Evolutionary conservation across 768 basidiomycete genomes (phyloP).

Genomic region (Leccinellum luteum): DNA sequence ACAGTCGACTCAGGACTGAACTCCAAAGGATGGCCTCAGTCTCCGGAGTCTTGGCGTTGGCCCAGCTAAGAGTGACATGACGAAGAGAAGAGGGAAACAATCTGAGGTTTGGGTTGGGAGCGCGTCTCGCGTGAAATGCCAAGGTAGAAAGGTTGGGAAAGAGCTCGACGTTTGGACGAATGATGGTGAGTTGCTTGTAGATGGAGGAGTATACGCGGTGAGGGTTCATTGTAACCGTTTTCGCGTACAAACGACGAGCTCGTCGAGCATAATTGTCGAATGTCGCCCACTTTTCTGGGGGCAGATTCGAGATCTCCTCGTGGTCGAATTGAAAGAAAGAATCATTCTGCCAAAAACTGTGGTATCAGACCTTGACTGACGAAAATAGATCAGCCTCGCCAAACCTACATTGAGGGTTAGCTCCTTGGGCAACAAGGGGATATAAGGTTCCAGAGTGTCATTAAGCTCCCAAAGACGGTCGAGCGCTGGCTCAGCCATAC

Average conservation of each 20-base stretch:
- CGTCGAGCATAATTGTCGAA: slow-evolving; percentile 25
- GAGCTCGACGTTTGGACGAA: slow-evolving; percentile 25
- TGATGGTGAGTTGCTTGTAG: slow-evolving; percentile 20
- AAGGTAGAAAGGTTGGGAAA: slow-evolving; percentile 21
- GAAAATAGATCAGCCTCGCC: not conserved
- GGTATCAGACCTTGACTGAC: slow-evolving; percentile 7
- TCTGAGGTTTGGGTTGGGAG: slow-evolving; percentile 9
- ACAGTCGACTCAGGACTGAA: slow-evolving; percentile 17
- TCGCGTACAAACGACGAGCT: slow-evolving; percentile 22
- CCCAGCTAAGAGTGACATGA: slow-evolving; percentile 19
- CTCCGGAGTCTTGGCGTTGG: slow-evolving; percentile 11
- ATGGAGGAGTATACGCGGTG: slow-evolving; percentile 26
- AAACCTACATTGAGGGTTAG: slow-evolving; percentile 20
- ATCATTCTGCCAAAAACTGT: slow-evolving; percentile 12
- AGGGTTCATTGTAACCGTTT: slow-evolving; percentile 26
- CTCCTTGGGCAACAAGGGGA: slow-evolving; percentile 20
- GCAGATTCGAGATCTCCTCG: slow-evolving; percentile 1
- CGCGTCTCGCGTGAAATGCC: slow-evolving; percentile 16
- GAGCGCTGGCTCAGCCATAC: slow-evolving; percentile 17
- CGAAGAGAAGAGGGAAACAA: slow-evolving; percentile 26
- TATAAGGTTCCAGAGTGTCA: slow-evolving; percentile 24
- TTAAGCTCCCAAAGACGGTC: slow-evolving; percentile 26
- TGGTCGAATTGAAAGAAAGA: slow-evolving; percentile 18
- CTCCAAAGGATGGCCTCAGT: slow-evolving; percentile 20
- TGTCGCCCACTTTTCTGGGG: slow-evolving; percentile 13